Conservation (phyloP, 2,329 filamentous ascomycete species). For the Ophiosphaerella herpotricha region DNA sequence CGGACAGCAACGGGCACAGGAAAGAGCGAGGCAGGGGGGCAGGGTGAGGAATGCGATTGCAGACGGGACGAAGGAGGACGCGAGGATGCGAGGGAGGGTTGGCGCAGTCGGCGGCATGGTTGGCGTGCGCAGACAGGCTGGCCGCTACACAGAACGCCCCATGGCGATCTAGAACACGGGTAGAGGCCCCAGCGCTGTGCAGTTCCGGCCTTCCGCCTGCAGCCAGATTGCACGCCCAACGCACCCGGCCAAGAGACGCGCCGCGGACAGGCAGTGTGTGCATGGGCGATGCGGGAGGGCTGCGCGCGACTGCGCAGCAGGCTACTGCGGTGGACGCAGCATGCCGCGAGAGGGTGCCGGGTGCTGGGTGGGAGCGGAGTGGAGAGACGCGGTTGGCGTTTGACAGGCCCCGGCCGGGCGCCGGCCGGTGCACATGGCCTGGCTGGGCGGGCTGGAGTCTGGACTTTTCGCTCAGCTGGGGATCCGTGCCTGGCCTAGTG, state of each 20-base stretch:
- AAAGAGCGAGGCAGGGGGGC: constrained; percentile 19
- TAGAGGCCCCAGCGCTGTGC: constrained; percentile 28
- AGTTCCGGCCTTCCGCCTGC: constrained; percentile 1
- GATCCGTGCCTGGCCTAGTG: not conserved
- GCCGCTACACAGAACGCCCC: constrained; percentile 20
- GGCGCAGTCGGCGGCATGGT: constrained; percentile 31
- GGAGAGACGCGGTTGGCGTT: not conserved
- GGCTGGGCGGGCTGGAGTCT: too few species aligned
- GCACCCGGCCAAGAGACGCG: too few species aligned
- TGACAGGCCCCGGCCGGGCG: constrained; percentile 4
- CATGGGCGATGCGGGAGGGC: too few species aligned
- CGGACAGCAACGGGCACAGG: constrained; percentile 22
- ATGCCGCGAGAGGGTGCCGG: too few species aligned
- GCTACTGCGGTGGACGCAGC: too few species aligned
- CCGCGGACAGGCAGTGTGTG: too few species aligned
- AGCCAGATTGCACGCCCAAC: not conserved
- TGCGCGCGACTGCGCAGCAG: too few species aligned
- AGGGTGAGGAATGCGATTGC: constrained; percentile 28
- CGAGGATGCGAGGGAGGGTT: constrained; percentile 33
- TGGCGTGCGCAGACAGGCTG: constrained; percentile 22
- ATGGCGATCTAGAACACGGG: constrained; percentile 41
- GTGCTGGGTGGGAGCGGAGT: too few species aligned
- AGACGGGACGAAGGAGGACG: constrained; percentile 26
- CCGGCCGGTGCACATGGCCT: constrained; percentile 6
- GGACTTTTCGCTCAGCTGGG: not conserved